Percentiles rank a stretch among this genome's conserved stretches.
phyloP scores from a whole-genome alignment of 1,284 basidiomycete genomes.

The Agroathelia rolfsii region DNA sequence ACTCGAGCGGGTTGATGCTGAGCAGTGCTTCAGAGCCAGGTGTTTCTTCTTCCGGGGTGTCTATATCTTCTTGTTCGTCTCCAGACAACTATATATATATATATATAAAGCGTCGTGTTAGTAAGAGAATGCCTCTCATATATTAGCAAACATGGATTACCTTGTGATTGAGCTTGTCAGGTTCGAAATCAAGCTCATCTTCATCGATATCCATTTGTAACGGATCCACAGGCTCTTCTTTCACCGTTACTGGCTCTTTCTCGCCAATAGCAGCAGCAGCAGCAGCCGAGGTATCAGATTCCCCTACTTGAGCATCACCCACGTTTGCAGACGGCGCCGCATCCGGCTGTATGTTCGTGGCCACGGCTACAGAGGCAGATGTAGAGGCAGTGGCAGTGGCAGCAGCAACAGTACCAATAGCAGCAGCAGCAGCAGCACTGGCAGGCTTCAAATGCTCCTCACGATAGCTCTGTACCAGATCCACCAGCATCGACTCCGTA shows the following conservation, averaged over 20 bases:
- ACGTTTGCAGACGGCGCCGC: too few species aligned
- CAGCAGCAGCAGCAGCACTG: conserved; percentile 8
- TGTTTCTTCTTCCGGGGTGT: conserved; percentile 24
- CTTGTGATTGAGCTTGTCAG: conserved; percentile 62
- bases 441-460: too few species aligned
- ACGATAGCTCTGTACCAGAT: conserved; percentile 52
- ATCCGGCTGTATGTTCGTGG: too few species aligned
- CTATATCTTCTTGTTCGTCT: conserved; percentile 22
- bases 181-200: conserved; percentile 74
- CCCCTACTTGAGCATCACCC: too few species aligned
- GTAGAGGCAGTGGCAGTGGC: conserved; percentile 14
- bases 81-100: conserved; percentile 39
- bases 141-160: too few species aligned
- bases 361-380: conserved; percentile 16
- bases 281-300: conserved; percentile 13
- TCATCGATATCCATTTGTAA: conserved; percentile 92
- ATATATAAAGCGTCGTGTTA: too few species aligned
- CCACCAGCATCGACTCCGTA: conserved; percentile 52
- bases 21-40: conserved; percentile 24
- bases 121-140: too few species aligned
- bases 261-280: too few species aligned
- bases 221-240: conserved; percentile 78
- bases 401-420: conserved; percentile 10
- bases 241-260: too few species aligned
- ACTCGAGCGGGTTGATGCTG: conserved; percentile 45